Evolutionary conservation across 179 eudicot genomes (phyloP).

Genomic region (Actinidia arguta): DNA sequence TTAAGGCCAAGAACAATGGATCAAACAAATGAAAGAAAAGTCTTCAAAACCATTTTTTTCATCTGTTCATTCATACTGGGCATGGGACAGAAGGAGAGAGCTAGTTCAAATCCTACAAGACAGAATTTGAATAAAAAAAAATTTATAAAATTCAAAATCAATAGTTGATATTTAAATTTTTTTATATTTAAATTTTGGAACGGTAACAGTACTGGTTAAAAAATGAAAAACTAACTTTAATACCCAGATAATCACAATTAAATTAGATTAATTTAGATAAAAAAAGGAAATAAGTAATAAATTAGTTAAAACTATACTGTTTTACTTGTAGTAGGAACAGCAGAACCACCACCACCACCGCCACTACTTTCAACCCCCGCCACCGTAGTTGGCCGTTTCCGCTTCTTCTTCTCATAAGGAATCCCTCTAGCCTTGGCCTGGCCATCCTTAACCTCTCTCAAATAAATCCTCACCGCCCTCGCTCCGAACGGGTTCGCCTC

Average conservation of each 20-base stretch:
- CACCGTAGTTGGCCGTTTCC: slow-evolving; percentile 43
- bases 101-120: too few species aligned
- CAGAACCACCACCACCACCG: slow-evolving; percentile 2
- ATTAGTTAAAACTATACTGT: slow-evolving; percentile 22
- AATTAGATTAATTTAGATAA: background rate
- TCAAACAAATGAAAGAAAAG: background rate
- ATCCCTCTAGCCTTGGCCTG: slow-evolving; percentile 83
- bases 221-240: too few species aligned
- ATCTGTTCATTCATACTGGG: background rate
- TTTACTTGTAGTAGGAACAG: slow-evolving; percentile 5
- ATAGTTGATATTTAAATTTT: too few species aligned
- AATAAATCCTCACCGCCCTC: slow-evolving; percentile 66
- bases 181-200: too few species aligned
- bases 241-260: background rate
- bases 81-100: background rate
- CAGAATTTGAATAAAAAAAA: too few species aligned
- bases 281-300: background rate
- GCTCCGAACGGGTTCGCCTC: slow-evolving; percentile 85
- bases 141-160: too few species aligned
- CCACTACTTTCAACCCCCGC: background rate
- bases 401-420: slow-evolving; percentile 85
- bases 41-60: slow-evolving; percentile 5
- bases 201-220: too few species aligned
- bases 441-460: slow-evolving; percentile 66
- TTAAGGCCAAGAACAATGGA: slow-evolving; percentile 1